Evolutionary conservation across 495 filamentous ascomycete species (phyloP), one percentile per base, ranked within the genome.

Genomic region (Platismatia glauca): DNA sequence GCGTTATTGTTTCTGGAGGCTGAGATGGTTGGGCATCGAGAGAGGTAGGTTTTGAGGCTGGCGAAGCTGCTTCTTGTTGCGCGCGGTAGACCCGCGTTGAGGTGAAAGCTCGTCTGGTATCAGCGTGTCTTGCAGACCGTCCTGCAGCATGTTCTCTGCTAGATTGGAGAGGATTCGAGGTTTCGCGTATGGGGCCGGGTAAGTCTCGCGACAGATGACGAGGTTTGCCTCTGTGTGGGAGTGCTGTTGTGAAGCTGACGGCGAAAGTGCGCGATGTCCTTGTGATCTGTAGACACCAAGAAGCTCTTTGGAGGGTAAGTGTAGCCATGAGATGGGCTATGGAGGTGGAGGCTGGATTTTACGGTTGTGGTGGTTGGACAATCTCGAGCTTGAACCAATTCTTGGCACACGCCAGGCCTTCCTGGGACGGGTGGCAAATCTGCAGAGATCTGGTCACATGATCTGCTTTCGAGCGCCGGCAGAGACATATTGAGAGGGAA

Each of bases 1-100:
- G 63, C 73, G 69, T 63, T 63, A 72, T 15, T 73, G 72, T 58
- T 72, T 72, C 56, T 69, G 65, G 24, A 9, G 46, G 3, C 44
- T 61, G 58, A 57, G 55, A 71, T 63, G 69, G 72, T 69, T 61
- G 69, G 62, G 53, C 68, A 57, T 62, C 22, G 27, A 33, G 68
- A 34, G 66, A 64, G 55, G 66, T 66, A 41, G 61, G 35, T 34
- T 63, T 66, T 22, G 60, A 37, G 52, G 68, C 59, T 56, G 62
- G 64, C 69, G 64, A 61, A 67, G 66, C 55, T n/a, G 55, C 61
- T 35, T 62, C 44, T 64, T 69, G 64, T 61, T 69, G 67, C 16
- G 58, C 64, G 7, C 56, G 67, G 34, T 66, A 64, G 12, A 69
- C 37, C 33, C 53, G 60, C 11, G 67, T 67, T 3, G 57, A 58